Conservation (phyloP, 1,284 basidiomycete species). For the Mycena sp. region DNA sequence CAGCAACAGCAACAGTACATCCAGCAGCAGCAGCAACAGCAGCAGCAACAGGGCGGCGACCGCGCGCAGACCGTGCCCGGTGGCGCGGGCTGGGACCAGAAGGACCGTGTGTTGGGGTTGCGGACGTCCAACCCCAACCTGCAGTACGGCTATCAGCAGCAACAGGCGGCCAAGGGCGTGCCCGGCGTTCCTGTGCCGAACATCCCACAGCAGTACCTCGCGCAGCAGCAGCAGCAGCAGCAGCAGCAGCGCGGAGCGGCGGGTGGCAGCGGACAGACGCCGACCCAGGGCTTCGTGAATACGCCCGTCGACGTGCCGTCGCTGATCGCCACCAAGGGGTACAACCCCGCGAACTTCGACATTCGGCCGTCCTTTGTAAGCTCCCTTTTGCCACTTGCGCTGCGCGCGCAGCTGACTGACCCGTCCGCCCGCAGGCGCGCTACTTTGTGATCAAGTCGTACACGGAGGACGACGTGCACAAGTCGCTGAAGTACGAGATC, state of each 20-base stretch:
- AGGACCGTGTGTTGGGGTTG: constrained; percentile 62
- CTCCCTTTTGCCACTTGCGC: constrained; percentile 27
- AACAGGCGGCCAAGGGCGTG: constrained; percentile 45
- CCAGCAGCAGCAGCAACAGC: constrained; percentile 39
- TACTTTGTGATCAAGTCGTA: constrained; percentile 98
- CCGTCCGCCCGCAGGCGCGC: constrained; percentile 66
- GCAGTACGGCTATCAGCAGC: constrained; percentile 67
- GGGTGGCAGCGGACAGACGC: constrained; percentile 45
- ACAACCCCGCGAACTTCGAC: constrained; percentile 91
- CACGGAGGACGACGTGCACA: constrained; percentile 97
- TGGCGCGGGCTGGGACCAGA: constrained; percentile 60
- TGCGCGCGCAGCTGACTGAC: neutral
- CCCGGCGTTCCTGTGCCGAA: constrained; percentile 71
- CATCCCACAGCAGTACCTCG: constrained; percentile 72
- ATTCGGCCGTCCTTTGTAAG: constrained; percentile 80
- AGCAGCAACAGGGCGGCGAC: constrained; percentile 55
- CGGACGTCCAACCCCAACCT: constrained; percentile 76
- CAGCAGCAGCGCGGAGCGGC: no score
- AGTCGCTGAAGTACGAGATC: constrained; percentile 95
- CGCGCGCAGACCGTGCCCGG: no score
- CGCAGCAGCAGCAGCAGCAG: constrained; percentile 52
- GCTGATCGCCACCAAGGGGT: constrained; percentile 87
- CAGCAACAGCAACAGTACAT: constrained; percentile 32
- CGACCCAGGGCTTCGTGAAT: constrained; percentile 46
- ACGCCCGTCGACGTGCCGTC: constrained; percentile 87